Base-by-base conservation (phyloP, 306 rosid species). In the Pueraria montana region DNA sequence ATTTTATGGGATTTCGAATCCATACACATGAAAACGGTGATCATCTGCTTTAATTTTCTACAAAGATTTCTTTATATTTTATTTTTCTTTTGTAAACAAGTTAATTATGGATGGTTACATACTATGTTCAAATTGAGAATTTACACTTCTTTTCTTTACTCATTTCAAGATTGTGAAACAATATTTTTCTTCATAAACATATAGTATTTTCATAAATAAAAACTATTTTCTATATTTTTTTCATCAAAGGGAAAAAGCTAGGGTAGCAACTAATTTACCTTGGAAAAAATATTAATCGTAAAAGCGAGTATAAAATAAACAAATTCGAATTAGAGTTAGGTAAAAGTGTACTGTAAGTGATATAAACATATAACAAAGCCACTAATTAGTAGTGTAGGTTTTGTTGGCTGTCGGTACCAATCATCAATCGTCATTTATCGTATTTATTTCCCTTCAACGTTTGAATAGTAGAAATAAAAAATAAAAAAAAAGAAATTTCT, bases 321-420 rank as follows among this genome's bases (percentile, higher is more conserved):
- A 3, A 3, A 77, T n/a, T 45, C 20, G 20, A 17, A 45, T 9
- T 17, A 45, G 21, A 38, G 11, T 38, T 32, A 63, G 81, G 82
- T 48, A 62, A 26, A 77, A n/a, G 8, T 10, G 12, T n/a, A n/a
- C n/a, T n/a, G n/a, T 18, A 64, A 13, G 49, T 13, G 67, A 58
- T 24, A 11, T 24, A 58, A 23, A 21, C 32, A 48, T 20, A 65
- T 49, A 50, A 66, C 66, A 32, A 49, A 78, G 27, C 26, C 36
- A 79, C 18, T 20, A 42, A 61, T 17, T 45, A 23, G 8, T n/a
- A 17, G 27, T 52, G 67, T 23, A 21, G 53, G 67, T 32, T 36
- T 66, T 20, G 64, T 63, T 65, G 42, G 75, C 66, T 32, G 49
- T 20, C 66, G 66, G 53, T 78, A 49, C 0, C 66, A 32, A 34